A percentile compares a stretch with the other conserved stretches of the same genome.
phyloP scores from a whole-genome alignment of 208 protist genomes.

The Herpetomonas samuelpessoai region DNA sequence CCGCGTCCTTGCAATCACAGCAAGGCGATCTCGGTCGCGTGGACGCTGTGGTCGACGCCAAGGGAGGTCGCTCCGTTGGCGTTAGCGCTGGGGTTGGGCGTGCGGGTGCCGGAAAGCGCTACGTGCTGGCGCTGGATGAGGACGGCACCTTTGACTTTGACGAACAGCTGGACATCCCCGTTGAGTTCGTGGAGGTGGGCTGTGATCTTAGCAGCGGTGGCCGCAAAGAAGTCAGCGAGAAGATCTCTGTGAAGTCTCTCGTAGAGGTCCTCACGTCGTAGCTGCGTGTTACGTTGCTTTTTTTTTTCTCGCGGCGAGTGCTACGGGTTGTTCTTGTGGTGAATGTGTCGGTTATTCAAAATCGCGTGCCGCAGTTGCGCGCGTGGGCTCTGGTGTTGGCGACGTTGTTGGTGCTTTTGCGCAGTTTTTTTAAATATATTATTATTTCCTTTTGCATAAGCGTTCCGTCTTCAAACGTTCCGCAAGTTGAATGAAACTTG shows the following conservation, averaged over 20 bases:
- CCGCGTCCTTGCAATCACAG: constrained; percentile 35
- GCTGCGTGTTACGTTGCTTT: too few relatives aligned
- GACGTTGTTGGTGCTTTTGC: too few relatives aligned
- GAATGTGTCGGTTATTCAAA: too few relatives aligned
- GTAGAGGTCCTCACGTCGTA: constrained; percentile 17
- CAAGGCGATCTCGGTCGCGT: constrained; percentile 52
- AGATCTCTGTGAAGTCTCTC: constrained; percentile 22
- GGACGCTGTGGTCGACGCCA: constrained; percentile 58
- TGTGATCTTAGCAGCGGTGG: constrained; percentile 3
- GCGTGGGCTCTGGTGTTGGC: too few relatives aligned
- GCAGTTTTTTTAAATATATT: too few relatives aligned
- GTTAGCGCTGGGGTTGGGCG: constrained; percentile 8
- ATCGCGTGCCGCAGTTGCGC: too few relatives aligned
- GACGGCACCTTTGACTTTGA: constrained; percentile 23
- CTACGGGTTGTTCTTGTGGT: too few relatives aligned
- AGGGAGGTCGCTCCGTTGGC: constrained; percentile 26
- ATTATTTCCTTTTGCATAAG: too few relatives aligned
- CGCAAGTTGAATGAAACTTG: too few relatives aligned
- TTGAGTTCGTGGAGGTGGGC: constrained; percentile 39
- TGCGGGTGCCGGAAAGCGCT: constrained; percentile 15
- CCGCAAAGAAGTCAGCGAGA: constrained; percentile 6
- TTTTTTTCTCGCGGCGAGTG: too few relatives aligned
- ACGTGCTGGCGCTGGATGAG: constrained; percentile 42
- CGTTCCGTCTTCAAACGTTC: too few relatives aligned
- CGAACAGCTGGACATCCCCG: constrained; percentile 27